phyloP scores from a whole-genome alignment of 148 eudicot genomes.

The Chenopodium album region DNA sequence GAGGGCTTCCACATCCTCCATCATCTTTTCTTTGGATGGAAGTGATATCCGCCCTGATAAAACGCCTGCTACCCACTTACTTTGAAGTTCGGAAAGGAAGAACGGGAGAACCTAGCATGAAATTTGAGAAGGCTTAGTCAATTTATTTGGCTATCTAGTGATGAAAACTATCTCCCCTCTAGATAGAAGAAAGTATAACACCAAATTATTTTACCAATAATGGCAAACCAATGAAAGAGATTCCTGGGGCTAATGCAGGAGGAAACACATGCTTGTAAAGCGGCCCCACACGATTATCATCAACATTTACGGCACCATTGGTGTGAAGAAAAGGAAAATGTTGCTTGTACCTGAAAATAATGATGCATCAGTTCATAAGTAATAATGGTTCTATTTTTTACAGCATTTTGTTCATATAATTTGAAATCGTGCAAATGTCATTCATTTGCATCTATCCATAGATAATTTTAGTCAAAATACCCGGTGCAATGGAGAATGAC shows the following conservation, averaged over 20 bases:
- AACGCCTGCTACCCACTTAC: constrained; percentile 82
- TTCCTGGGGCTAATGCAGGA: constrained; percentile 74
- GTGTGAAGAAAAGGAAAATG: constrained; percentile 77
- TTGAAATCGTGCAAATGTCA: not conserved
- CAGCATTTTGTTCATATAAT: not conserved
- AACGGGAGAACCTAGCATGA: constrained; percentile 56
- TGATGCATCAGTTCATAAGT: not conserved
- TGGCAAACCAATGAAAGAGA: constrained; percentile 88
- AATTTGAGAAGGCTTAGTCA: not conserved
- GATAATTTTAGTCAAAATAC: constrained; percentile 31
- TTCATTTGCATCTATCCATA: not conserved
- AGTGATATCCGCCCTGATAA: constrained; percentile 64
- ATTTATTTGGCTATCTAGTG: constrained; percentile 1
- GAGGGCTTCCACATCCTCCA: constrained; percentile 56
- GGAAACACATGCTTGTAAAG: constrained; percentile 87
- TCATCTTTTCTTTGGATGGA: constrained; percentile 62
- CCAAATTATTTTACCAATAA: constrained; percentile 44
- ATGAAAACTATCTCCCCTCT: not conserved
- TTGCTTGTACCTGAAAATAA: constrained; percentile 61
- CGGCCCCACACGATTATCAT: constrained; percentile 90
- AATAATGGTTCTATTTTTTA: not conserved
- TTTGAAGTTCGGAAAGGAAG: constrained; percentile 60
- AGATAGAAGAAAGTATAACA: not conserved
- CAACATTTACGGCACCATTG: constrained; percentile 49
- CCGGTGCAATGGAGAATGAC: constrained; percentile 88